phyloP scores from a whole-genome alignment of 2,329 filamentous ascomycete genomes.

The Graphiopsis chlorocephala region DNA sequence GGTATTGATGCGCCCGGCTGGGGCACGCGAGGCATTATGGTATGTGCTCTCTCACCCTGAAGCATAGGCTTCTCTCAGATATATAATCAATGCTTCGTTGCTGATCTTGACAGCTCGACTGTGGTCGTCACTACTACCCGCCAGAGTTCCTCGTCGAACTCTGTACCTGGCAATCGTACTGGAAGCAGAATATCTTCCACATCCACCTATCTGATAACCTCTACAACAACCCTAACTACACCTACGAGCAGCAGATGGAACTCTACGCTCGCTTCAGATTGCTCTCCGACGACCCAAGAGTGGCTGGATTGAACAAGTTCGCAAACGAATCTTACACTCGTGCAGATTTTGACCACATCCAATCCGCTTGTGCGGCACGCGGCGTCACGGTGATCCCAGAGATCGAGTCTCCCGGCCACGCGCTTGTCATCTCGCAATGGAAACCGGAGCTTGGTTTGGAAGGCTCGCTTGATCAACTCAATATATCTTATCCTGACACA shows the following conservation, averaged over 20 bases:
- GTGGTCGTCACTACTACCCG: conserved; percentile 57
- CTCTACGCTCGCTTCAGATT: conserved; percentile 57
- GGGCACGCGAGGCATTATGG: conserved; percentile 29
- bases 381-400: conserved; percentile 60
- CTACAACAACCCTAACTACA: conserved; percentile 51
- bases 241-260: conserved; percentile 45
- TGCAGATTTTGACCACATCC: conserved; percentile 52
- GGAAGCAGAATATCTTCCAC: conserved; percentile 60
- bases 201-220: conserved; percentile 59
- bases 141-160: conserved; percentile 55
- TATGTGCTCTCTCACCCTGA: background rate
- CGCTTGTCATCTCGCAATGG: conserved; percentile 58
- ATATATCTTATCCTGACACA: conserved; percentile 55
- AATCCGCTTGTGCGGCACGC: conserved; percentile 51
- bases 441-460: conserved; percentile 54
- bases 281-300: conserved; percentile 47
- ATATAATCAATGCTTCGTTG: background rate
- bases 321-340: conserved; percentile 56
- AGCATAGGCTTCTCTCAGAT: background rate
- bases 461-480: conserved; percentile 50
- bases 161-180: conserved; percentile 60
- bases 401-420: conserved; percentile 59
- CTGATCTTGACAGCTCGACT: conserved; percentile 43
- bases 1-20: conserved; percentile 52
- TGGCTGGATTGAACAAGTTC: conserved; percentile 51